These are phyloP conservation scores for Metarhizium humberi DNA, from an alignment of 2,329 filamentous ascomycete species.

Conservation along the genomic window DNA sequence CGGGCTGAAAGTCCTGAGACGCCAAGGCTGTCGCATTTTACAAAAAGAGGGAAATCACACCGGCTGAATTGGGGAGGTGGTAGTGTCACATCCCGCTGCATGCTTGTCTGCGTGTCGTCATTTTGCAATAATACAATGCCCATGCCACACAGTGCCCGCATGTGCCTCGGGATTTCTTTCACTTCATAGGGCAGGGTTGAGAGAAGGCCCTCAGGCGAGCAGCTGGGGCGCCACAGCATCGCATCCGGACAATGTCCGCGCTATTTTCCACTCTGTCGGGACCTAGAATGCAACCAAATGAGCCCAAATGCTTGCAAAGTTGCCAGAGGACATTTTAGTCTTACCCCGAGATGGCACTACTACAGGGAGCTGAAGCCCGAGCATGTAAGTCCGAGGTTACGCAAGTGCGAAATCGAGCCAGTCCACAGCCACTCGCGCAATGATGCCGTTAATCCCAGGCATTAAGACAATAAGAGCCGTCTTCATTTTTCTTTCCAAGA, in stretches of 20 bases:
- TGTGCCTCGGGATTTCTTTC: neutral
- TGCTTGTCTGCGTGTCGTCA: neutral
- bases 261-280: conserved; percentile 2
- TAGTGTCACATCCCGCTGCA: neutral
- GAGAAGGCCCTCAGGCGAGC: too few species aligned
- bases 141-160: neutral
- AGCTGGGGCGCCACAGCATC: neutral
- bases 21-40: neutral
- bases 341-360: neutral
- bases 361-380: neutral
- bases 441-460: neutral
- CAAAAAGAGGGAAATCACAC: neutral
- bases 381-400: too few species aligned
- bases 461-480: neutral
- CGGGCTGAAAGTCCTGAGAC: neutral
- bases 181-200: neutral
- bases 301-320: neutral
- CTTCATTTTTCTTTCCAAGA: neutral
- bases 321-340: neutral
- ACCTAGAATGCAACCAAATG: neutral
- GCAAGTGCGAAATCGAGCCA: too few species aligned
- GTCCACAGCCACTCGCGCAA: too few species aligned
- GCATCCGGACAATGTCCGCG: conserved; percentile 2
- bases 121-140: neutral
- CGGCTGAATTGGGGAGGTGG: neutral